Evolutionary conservation across 2,329 filamentous ascomycete species (phyloP).

Genomic region (Fonsecaea nubica): DNA sequence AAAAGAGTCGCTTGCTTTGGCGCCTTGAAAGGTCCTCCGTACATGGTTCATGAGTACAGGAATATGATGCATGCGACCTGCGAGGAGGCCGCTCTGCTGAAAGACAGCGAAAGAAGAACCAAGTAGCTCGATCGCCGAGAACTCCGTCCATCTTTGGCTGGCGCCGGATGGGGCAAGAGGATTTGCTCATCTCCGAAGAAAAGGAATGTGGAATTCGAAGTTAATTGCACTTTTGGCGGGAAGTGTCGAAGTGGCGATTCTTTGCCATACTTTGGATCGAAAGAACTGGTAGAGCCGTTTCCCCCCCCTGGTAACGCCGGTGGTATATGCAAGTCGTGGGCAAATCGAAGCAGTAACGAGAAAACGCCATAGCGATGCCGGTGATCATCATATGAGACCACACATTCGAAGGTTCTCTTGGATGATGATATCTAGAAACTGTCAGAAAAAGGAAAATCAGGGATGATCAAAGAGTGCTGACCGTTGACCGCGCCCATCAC

Average conservation of each 20-base stretch:
- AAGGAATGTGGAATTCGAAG: constrained; percentile 2
- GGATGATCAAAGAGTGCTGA: constrained; percentile 55
- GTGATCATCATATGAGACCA: constrained; percentile 76
- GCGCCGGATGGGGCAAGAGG: neutral
- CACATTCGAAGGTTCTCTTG: constrained; percentile 98
- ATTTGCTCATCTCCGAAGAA: constrained; percentile 3
- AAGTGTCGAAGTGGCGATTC: constrained; percentile 12
- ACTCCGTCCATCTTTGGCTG: constrained; percentile 4
- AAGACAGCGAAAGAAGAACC: constrained; percentile 13
- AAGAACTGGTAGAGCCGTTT: constrained; percentile 14
- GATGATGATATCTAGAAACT: constrained; percentile 88
- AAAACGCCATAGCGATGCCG: constrained; percentile 21
- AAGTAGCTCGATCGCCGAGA: constrained; percentile 8
- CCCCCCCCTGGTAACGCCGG: constrained; percentile 25
- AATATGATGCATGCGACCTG: constrained; percentile 15
- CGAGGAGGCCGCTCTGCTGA: constrained; percentile 9
- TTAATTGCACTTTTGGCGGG: neutral
- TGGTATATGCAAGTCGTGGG: constrained; percentile 37
- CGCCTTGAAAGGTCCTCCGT: constrained; percentile 11
- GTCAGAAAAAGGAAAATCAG: constrained; percentile 52
- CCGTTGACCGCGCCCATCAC: constrained; percentile 99
- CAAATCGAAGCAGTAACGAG: constrained; percentile 26
- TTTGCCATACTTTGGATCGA: constrained; percentile 1
- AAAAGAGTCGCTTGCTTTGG: constrained; percentile 16
- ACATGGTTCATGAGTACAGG: constrained; percentile 19